Percentiles rank a stretch among this genome's conserved stretches.
Evolutionary conservation across 2,329 filamentous ascomycete genomes (phyloP).

Genomic region (Trichoderma atrobrunneum): DNA sequence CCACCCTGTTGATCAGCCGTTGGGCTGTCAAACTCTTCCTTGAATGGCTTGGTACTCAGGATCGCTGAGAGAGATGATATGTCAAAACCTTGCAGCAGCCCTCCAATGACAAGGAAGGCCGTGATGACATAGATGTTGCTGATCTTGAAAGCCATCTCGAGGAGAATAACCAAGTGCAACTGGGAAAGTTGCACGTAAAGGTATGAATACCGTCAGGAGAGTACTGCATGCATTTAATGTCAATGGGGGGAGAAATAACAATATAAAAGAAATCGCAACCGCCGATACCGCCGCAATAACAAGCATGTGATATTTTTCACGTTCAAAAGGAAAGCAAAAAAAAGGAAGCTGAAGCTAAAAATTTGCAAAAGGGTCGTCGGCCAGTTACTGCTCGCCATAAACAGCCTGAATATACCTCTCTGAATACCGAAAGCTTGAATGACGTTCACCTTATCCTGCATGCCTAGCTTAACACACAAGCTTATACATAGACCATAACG

Average conservation of each 20-base stretch:
- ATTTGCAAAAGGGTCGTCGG: neutral
- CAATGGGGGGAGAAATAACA: neutral
- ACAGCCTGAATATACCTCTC: neutral
- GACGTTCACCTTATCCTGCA: neutral
- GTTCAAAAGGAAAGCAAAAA: neutral
- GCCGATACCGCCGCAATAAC: neutral
- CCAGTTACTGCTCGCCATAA: neutral
- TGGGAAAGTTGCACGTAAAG: neutral
- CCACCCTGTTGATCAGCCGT: constrained; percentile 7
- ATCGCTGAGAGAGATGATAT: constrained; percentile 9
- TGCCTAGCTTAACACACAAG: neutral
- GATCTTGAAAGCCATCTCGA: neutral
- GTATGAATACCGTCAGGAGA: neutral
- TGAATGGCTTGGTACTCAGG: neutral
- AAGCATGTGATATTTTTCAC: neutral
- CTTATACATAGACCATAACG: neutral
- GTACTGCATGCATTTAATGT: neutral
- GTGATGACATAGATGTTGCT: constrained; percentile 3
- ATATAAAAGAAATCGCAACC: neutral
- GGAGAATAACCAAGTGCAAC: neutral
- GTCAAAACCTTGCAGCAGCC: constrained; percentile 2
- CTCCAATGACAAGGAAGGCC: constrained; percentile 3
- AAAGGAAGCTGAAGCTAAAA: neutral
- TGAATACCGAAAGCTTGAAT: neutral
- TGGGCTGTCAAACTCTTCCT: constrained; percentile 1